These are phyloP conservation scores for Cyclotella choctawhatcheeana DNA, from an alignment of 108 stramenopile species.

Conservation along the genomic window DNA sequence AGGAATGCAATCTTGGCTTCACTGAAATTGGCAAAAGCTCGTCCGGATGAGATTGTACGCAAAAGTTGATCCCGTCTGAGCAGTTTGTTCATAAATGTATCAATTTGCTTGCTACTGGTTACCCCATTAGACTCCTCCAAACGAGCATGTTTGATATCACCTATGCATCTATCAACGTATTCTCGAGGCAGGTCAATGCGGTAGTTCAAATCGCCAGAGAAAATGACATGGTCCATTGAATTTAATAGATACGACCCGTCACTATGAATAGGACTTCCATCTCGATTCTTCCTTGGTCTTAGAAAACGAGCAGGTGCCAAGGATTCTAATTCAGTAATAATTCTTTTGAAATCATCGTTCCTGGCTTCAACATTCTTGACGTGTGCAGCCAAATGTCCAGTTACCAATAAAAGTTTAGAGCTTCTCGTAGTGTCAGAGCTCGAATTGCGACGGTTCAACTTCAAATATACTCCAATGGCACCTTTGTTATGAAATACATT, in stretches of 20 bases:
- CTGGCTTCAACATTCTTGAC: constrained; percentile 85
- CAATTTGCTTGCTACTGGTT: constrained; percentile 14
- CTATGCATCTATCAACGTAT: constrained; percentile 55
- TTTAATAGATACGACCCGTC: constrained; percentile 69
- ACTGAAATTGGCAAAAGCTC: constrained; percentile 73
- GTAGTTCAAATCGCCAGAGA: constrained; percentile 90
- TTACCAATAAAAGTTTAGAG: constrained; percentile 76
- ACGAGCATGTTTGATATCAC: constrained; percentile 39
- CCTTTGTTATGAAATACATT: constrained; percentile 94
- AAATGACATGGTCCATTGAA: constrained; percentile 78
- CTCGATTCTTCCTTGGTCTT: constrained; percentile 37
- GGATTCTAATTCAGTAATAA: constrained; percentile 79
- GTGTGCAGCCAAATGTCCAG: constrained; percentile 89
- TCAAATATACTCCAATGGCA: constrained; percentile 83
- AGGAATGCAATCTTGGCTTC: constrained; percentile 84
- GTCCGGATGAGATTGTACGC: constrained; percentile 62
- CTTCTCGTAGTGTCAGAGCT: constrained; percentile 47
- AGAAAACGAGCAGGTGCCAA: constrained; percentile 81
- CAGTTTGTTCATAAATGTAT: constrained; percentile 48
- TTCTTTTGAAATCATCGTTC: constrained; percentile 87
- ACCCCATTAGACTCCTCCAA: neutral
- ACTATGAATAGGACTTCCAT: constrained; percentile 22
- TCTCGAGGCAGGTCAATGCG: constrained; percentile 84
- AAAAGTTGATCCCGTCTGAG: constrained; percentile 80
- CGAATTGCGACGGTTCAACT: constrained; percentile 54